Conservation (phyloP, 306 rosid species). For the Corylus heterophylla region DNA sequence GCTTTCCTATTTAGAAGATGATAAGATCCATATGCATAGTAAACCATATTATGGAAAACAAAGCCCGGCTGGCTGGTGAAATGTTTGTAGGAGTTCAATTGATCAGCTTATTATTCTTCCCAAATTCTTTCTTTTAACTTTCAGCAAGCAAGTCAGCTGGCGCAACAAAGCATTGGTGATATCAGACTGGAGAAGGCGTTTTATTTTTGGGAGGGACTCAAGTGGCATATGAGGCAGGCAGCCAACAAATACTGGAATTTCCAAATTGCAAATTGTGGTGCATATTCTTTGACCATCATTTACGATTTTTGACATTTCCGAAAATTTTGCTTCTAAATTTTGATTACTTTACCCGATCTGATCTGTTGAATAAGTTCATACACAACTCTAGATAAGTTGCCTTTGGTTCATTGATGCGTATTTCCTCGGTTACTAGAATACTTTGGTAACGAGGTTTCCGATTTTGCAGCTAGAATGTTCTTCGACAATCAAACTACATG, state of each 20-base stretch:
- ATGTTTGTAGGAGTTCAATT: neutral
- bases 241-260: constrained; percentile 1
- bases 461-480: neutral
- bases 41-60: neutral
- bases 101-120: neutral
- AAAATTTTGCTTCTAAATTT: constrained; percentile 15
- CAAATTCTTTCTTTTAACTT: neutral
- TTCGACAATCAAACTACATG: neutral
- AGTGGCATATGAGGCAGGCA: constrained; percentile 51
- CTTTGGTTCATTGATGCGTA: too few species aligned
- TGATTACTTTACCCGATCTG: constrained; percentile 6
- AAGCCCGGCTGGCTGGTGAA: neutral
- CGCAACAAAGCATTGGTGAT: constrained; percentile 84
- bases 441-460: neutral
- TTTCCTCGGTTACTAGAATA: neutral
- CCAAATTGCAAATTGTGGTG: neutral
- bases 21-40: neutral
- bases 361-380: neutral
- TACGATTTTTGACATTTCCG: constrained; percentile 2
- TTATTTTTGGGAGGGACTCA: constrained; percentile 83
- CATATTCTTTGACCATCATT: neutral
- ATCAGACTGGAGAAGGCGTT: constrained; percentile 84
- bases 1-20: neutral
- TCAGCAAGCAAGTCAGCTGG: constrained; percentile 99
- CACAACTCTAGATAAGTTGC: neutral